A percentile compares a stretch with the other conserved stretches of the same genome.
These are phyloP conservation scores for Puccinia hordei DNA, from an alignment of 1,284 basidiomycete species.

Conservation along the genomic window DNA sequence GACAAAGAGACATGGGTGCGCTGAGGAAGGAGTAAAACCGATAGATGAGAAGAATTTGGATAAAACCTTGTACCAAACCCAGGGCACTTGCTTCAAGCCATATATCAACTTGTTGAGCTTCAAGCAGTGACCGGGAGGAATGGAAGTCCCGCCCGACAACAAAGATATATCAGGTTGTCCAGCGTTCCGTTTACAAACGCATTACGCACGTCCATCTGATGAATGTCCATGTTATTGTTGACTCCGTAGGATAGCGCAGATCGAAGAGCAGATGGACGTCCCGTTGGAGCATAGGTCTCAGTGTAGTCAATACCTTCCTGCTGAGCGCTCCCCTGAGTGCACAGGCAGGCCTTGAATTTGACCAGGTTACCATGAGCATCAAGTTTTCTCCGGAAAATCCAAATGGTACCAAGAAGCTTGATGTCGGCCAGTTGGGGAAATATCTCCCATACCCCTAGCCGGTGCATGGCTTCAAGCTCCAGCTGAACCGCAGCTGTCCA, in stretches of 20 bases:
- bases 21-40: slow-evolving; percentile 1
- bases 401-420: not conserved
- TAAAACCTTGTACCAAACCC: too few relatives aligned
- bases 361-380: too few relatives aligned
- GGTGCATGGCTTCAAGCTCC: not conserved
- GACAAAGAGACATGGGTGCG: slow-evolving; percentile 15
- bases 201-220: too few relatives aligned
- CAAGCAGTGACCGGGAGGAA: not conserved
- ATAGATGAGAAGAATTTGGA: too few relatives aligned
- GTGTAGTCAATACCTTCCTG: not conserved
- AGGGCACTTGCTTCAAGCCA: slow-evolving; percentile 24
- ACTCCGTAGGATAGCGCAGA: not conserved
- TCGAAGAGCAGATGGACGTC: not conserved
- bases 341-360: slow-evolving; percentile 27
- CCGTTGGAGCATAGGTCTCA: slow-evolving; percentile 25
- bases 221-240: too few relatives aligned
- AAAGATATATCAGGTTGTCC: slow-evolving; percentile 13
- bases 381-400: not conserved
- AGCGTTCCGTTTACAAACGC: slow-evolving; percentile 12
- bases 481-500: not conserved
- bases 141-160: not conserved
- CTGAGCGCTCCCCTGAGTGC: not conserved
- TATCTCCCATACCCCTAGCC: not conserved
- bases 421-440: not conserved
- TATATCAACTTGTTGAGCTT: slow-evolving; percentile 17